Base-by-base conservation (phyloP, 768 basidiomycete genomes). In the Suillus sp. region DNA sequence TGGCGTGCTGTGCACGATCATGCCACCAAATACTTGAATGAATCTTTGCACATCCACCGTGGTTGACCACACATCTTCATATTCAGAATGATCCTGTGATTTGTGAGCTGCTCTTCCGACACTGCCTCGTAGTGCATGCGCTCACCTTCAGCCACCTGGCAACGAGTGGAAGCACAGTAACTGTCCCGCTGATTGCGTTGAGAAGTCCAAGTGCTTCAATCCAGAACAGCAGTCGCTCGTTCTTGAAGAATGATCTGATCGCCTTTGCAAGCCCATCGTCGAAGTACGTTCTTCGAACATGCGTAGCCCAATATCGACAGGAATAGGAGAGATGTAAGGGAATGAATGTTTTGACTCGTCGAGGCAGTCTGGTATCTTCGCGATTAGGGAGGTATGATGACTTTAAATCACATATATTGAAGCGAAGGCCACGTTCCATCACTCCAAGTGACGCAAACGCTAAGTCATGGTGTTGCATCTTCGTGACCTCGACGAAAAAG, bases 321-420 rank as follows among this genome's bases (percentile, higher is more conserved):
- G 40, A 42, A 42, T 42, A 42, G 18, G 40, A 42, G 1, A 42
- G 18, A 20, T 42, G 18, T 22, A 10, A 4, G 10, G 43, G 10
- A 45, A 45, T 45, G n/a, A 1, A 45, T 45, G n/a, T 45, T 11
- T 45, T 22, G 11, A 22, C n/a, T 45, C 43, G n/a, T n/a, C 22
- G n/a, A 30, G 32, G 32, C 30, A 53, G 34, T 4, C 18, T 30
- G 1, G 14, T 47, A 16, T 77, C 60, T 20, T 78, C 68, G 22
- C 43, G 43, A 62, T 79, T 77, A 10, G 40, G 64, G 14, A 69
- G 30, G 59, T 73, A 70, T 1, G 78, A 78, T 10, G 69, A 72
- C 42, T 69, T 63, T 7, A 80, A 61, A 7, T 73, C 43, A 62
- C 73, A 76, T 7, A 80, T 77, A 60, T 79, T 77, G 68, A 80